A percentile compares a stretch with the other conserved stretches of the same genome.
These are phyloP conservation scores for Prunus salicina DNA, from an alignment of 306 rosid genomes.

Conservation along the genomic window DNA sequence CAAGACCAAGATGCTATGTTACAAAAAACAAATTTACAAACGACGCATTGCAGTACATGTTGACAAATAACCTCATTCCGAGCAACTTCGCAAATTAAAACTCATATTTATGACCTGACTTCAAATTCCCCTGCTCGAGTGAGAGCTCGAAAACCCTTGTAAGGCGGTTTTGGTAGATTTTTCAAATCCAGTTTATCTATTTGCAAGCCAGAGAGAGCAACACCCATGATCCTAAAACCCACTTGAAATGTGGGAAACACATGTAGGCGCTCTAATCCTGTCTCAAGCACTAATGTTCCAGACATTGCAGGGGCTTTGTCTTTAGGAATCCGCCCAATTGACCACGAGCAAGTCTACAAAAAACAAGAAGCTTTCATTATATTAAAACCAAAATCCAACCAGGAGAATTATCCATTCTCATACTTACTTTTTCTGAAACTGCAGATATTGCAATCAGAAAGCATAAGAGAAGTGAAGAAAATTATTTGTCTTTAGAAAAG, in stretches of 20 bases:
- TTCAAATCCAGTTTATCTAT: constrained; percentile 79
- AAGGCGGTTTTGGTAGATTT: constrained; percentile 58
- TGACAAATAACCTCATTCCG: neutral
- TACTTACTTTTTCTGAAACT: neutral
- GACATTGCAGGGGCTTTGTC: constrained; percentile 91
- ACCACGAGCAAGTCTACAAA: constrained; percentile 82
- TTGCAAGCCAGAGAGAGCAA: constrained; percentile 85
- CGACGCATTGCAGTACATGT: neutral
- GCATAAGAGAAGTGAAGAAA: neutral
- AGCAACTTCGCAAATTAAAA: neutral
- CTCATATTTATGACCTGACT: constrained; percentile 52
- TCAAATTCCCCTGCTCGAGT: constrained; percentile 84
- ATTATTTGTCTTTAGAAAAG: neutral
- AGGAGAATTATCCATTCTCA: neutral
- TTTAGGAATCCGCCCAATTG: constrained; percentile 81
- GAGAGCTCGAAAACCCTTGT: constrained; percentile 91
- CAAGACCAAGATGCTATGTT: neutral
- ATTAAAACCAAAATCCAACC: constrained; percentile 8
- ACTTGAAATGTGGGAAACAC: constrained; percentile 85
- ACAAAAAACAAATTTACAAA: constrained; percentile 12
- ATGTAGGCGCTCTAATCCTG: constrained; percentile 75
- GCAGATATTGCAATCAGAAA: neutral
- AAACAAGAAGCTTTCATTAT: constrained; percentile 6
- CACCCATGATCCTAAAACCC: constrained; percentile 77
- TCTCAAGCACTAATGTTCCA: constrained; percentile 76